These are phyloP conservation scores for Fusarium sp. DNA, from an alignment of 2,329 filamentous ascomycete genomes.

Conservation along the genomic window DNA sequence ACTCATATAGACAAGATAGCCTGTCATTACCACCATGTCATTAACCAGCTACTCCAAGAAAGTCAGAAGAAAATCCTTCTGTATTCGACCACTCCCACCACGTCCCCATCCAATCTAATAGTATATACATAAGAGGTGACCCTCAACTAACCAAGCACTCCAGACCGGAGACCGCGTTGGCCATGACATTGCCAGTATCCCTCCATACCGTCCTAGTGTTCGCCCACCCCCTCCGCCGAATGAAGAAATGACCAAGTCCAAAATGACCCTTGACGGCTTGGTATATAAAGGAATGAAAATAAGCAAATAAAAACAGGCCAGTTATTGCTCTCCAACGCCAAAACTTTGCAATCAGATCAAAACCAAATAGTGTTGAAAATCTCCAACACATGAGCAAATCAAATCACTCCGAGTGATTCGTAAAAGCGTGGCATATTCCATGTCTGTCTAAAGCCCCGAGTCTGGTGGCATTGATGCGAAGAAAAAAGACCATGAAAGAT, in stretches of 20 bases:
- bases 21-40: conserved; percentile 31
- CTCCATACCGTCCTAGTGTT: conserved; percentile 22
- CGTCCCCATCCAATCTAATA: conserved; percentile 35
- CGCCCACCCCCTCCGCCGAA: conserved; percentile 5
- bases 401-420: conserved; percentile 24
- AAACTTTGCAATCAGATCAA: conserved; percentile 24
- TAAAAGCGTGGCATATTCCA: conserved; percentile 22
- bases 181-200: conserved; percentile 24
- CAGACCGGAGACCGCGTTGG: conserved; percentile 18
- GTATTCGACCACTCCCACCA: conserved; percentile 32
- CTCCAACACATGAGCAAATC: conserved; percentile 31
- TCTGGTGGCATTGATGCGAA: conserved; percentile 19
- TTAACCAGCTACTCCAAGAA: conserved; percentile 4
- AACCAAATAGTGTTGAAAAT: conserved; percentile 26
- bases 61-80: conserved; percentile 36
- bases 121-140: conserved; percentile 32
- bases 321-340: conserved; percentile 38
- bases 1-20: background rate
- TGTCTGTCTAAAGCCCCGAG: conserved; percentile 6
- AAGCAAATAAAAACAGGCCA: conserved; percentile 22
- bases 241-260: conserved; percentile 4
- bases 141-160: conserved; percentile 27
- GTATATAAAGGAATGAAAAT: conserved; percentile 15
- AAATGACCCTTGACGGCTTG: conserved; percentile 8
- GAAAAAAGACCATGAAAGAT: conserved; percentile 17